These are phyloP conservation scores for Cercospora brassicicola DNA, from an alignment of 2,329 filamentous ascomycete genomes.

Conservation along the genomic window DNA sequence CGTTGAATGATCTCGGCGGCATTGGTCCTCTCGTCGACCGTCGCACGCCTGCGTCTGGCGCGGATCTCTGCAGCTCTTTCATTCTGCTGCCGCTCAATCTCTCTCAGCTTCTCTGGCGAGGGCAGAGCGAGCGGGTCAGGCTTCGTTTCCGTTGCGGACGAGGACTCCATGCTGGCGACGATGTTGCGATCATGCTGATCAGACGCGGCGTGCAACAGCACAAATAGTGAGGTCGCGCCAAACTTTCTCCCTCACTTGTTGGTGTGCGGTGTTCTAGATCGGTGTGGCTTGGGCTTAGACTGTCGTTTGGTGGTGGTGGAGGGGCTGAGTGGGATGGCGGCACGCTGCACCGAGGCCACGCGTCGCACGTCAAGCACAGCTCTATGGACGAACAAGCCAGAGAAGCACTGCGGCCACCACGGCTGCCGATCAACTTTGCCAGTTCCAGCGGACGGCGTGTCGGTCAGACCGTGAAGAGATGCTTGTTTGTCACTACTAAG, in stretches of 20 bases:
- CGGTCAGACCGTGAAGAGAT: neutral
- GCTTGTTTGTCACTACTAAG: constrained; percentile 4
- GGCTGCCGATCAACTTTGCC: neutral
- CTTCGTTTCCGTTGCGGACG: constrained; percentile 13
- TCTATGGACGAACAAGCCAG: neutral
- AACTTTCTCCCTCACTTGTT: neutral
- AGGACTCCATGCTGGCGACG: constrained; percentile 5
- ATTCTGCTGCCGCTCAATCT: constrained; percentile 40
- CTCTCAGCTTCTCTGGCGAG: constrained; percentile 36
- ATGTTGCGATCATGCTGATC: constrained; percentile 5
- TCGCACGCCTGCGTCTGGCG: constrained; percentile 18
- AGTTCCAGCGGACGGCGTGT: neutral
- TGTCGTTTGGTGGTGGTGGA: constrained; percentile 7
- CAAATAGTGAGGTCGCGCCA: neutral
- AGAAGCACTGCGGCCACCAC: neutral
- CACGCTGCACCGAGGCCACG: constrained; percentile 1
- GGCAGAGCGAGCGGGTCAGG: constrained; percentile 33
- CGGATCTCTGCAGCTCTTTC: constrained; percentile 32
- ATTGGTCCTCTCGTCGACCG: constrained; percentile 19
- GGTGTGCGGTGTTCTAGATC: neutral
- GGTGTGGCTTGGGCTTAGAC: constrained; percentile 3
- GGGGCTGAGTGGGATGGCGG: neutral
- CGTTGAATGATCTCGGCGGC: constrained; percentile 48
- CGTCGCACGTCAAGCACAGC: neutral
- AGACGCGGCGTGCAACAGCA: neutral